phyloP scores from a whole-genome alignment of 805 yeast species.

The Nakazawaea wickerhamii region DNA sequence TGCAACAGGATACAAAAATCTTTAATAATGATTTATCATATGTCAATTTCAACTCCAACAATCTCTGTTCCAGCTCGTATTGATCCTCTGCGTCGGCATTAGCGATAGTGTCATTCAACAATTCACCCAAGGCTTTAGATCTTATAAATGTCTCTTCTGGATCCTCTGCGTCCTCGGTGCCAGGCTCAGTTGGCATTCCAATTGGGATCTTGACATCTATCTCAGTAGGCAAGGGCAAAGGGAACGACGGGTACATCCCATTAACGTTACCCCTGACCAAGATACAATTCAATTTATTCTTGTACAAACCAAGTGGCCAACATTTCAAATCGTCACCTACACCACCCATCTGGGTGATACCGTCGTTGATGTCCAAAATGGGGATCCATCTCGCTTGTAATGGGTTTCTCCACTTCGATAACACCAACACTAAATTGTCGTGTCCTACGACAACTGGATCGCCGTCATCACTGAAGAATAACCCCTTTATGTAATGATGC shows the following conservation, averaged over 20 bases:
- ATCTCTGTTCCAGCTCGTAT: constrained; percentile 38
- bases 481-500: constrained; percentile 43
- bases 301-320: constrained; percentile 84
- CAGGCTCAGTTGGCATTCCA: constrained; percentile 21
- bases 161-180: constrained; percentile 25
- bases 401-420: constrained; percentile 74
- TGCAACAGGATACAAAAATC: constrained; percentile 69
- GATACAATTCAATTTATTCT: constrained; percentile 67
- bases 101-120: constrained; percentile 52
- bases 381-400: constrained; percentile 87
- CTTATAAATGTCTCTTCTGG: constrained; percentile 65
- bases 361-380: constrained; percentile 54
- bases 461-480: constrained; percentile 84
- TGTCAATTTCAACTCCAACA: constrained; percentile 46
- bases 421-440: constrained; percentile 63
- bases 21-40: constrained; percentile 77
- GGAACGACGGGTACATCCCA: constrained; percentile 67
- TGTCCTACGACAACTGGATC: constrained; percentile 88
- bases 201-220: constrained; percentile 68
- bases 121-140: constrained; percentile 53
- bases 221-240: constrained; percentile 80
- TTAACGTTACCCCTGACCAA: constrained; percentile 54
- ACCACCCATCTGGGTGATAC: constrained; percentile 44
- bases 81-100: constrained; percentile 31
- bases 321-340: constrained; percentile 55